These are phyloP conservation scores for Fusarium coicis DNA, from an alignment of 2,329 filamentous ascomycete species.

Conservation along the genomic window DNA sequence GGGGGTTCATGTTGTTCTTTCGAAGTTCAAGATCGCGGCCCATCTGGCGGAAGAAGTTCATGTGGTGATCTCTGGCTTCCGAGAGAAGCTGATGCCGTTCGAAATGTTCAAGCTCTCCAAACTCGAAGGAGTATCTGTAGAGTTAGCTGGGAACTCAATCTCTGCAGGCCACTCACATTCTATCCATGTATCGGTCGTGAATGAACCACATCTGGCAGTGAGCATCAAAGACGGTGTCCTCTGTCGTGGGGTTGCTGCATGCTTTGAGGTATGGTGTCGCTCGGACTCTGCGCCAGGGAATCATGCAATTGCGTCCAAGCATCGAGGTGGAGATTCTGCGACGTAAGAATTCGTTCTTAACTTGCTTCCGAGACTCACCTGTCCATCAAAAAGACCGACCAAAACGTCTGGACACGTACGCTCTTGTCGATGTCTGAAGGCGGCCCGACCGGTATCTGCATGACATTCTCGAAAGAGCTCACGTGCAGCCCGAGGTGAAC, in stretches of 20 bases:
- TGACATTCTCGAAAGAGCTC: not conserved
- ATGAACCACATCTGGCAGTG: not conserved
- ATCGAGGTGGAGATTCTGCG: not conserved
- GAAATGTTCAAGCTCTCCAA: not conserved
- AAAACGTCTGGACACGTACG: not conserved
- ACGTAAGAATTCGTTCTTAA: not conserved
- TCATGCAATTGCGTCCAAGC: not conserved
- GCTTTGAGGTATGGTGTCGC: not conserved
- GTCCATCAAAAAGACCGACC: not conserved
- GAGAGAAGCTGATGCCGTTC: not conserved
- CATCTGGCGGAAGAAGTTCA: not conserved
- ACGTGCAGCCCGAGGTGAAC: not conserved
- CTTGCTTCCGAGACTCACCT: not conserved
- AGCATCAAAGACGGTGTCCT: not conserved
- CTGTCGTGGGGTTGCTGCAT: not conserved
- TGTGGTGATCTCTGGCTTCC: not conserved
- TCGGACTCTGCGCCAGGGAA: not conserved
- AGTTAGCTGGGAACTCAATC: not conserved
- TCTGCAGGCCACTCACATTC: not conserved
- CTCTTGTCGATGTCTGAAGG: not conserved
- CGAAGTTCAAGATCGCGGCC: not conserved
- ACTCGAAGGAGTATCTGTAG: not conserved
- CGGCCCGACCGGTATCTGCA: not conserved
- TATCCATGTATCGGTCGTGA: not conserved
- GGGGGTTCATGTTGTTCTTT: not conserved